phyloP scores from a whole-genome alignment of 129 eudicot species.

The Saposhnikovia divaricata region DNA sequence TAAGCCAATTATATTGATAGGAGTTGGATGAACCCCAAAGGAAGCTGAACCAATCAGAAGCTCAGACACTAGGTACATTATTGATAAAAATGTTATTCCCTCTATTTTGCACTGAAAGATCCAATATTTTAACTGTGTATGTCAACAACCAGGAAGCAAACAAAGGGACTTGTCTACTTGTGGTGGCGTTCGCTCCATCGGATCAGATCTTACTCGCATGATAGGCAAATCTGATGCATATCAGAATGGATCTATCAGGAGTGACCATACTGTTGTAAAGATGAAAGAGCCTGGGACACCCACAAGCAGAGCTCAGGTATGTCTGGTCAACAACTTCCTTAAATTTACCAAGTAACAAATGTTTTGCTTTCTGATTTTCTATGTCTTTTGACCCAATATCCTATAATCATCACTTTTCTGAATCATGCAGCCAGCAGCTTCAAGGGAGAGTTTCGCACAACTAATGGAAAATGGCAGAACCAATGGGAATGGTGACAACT shows the following conservation, averaged over 20 bases:
- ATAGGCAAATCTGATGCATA: conserved; percentile 45
- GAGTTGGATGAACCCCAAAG: conserved; percentile 42
- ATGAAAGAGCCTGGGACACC: conserved; percentile 60
- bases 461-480: conserved; percentile 35
- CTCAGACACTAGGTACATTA: conserved; percentile 34
- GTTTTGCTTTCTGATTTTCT: conserved; percentile 5
- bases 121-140: neutral
- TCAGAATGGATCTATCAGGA: conserved; percentile 44
- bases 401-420: neutral
- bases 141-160: conserved; percentile 37
- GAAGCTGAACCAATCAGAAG: conserved; percentile 41
- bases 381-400: neutral
- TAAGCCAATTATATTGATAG: conserved; percentile 21
- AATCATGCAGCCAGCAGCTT: conserved; percentile 68
- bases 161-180: conserved; percentile 59
- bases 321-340: conserved; percentile 5
- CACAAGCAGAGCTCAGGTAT: conserved; percentile 74
- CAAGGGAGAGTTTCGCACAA: conserved; percentile 76
- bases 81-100: neutral
- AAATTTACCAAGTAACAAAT: neutral
- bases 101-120: neutral
- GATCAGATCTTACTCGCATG: conserved; percentile 87
- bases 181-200: conserved; percentile 81
- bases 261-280: conserved; percentile 37
- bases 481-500: conserved; percentile 28